Conservation (phyloP, 1,284 basidiomycete genomes). For the Meripilus lineatus region DNA sequence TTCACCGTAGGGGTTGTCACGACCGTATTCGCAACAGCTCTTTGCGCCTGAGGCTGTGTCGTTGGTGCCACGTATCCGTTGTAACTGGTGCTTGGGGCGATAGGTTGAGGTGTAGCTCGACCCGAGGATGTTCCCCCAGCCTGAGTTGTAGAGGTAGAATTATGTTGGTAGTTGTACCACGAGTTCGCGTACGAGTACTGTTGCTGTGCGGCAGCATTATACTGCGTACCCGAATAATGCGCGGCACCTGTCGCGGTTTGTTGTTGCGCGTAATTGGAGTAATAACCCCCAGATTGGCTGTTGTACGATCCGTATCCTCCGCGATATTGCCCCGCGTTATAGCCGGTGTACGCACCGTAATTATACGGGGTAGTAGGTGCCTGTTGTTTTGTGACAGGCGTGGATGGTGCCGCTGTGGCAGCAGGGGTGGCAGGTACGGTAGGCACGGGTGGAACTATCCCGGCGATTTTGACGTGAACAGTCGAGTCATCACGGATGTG, state of each 20-base stretch:
- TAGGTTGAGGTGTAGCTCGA: conserved; percentile 46
- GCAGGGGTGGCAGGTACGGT: conserved; percentile 16
- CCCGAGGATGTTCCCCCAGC: conserved; percentile 31
- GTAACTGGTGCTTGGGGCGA: conserved; percentile 27
- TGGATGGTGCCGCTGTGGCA: conserved; percentile 8
- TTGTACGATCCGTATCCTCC: conserved; percentile 26
- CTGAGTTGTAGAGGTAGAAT: conserved; percentile 18
- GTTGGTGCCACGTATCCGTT: conserved; percentile 31
- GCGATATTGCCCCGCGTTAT: conserved; percentile 21
- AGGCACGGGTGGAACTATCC: conserved; percentile 29
- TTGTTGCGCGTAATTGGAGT: conserved; percentile 18
- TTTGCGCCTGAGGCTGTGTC: conserved; percentile 28
- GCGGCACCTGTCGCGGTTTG: conserved; percentile 12
- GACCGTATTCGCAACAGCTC: conserved; percentile 47
- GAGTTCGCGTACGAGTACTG: conserved; percentile 31
- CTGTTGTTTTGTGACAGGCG: conserved; percentile 9
- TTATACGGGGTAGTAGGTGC: conserved; percentile 17
- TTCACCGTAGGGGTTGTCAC: conserved; percentile 21
- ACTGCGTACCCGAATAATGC: conserved; percentile 25
- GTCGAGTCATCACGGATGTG: conserved; percentile 72
- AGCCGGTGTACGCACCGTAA: conserved; percentile 22
- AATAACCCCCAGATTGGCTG: conserved; percentile 21
- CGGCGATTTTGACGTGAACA: conserved; percentile 50
- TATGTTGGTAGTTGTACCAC: conserved; percentile 28
- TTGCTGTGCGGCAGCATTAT: conserved; percentile 19